These are phyloP conservation scores for Hamiltosporidium tvaerminnensis DNA, from an alignment of 371 early-diverging fungal species.

Conservation along the genomic window DNA sequence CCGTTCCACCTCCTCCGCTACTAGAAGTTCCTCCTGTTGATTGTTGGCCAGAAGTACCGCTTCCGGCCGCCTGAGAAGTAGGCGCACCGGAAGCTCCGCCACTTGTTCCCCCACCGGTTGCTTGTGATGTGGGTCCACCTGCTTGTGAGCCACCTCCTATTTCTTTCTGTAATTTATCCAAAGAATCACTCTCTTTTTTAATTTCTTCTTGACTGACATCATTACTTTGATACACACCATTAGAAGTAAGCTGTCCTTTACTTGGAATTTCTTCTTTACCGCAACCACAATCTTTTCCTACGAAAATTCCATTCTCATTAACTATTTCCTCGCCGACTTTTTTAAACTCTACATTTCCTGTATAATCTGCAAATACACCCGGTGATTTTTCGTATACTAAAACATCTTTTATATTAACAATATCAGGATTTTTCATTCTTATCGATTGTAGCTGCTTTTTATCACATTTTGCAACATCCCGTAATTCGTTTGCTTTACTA, in stretches of 20 bases:
- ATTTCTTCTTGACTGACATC: conserved; percentile 15
- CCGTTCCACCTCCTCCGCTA: background rate
- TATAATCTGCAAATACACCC: conserved; percentile 38
- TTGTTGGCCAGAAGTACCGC: background rate
- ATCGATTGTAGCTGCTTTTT: conserved; percentile 5
- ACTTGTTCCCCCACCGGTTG: background rate
- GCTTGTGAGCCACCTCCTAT: background rate
- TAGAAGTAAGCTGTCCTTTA: conserved; percentile 38
- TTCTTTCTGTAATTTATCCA: conserved; percentile 23
- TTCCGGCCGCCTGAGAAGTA: background rate
- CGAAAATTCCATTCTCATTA: conserved; percentile 48
- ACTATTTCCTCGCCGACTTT: conserved; percentile 37
- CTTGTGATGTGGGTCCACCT: background rate
- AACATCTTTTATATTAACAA: conserved; percentile 30
- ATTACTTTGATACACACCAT: conserved; percentile 40
- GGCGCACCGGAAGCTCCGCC: background rate
- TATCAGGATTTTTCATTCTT: conserved; percentile 14
- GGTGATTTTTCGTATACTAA: conserved; percentile 23
- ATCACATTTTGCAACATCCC: conserved; percentile 5
- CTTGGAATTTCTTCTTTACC: conserved; percentile 34
- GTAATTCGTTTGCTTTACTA: background rate
- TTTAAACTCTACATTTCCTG: conserved; percentile 34
- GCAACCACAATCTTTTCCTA: conserved; percentile 52
- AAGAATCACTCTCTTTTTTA: conserved; percentile 22
- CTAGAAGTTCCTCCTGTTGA: background rate